Evolutionary conservation across 129 eudicot genomes (phyloP), one percentile per base, ranked within the genome.

Genomic region (Lactuca sativa): DNA sequence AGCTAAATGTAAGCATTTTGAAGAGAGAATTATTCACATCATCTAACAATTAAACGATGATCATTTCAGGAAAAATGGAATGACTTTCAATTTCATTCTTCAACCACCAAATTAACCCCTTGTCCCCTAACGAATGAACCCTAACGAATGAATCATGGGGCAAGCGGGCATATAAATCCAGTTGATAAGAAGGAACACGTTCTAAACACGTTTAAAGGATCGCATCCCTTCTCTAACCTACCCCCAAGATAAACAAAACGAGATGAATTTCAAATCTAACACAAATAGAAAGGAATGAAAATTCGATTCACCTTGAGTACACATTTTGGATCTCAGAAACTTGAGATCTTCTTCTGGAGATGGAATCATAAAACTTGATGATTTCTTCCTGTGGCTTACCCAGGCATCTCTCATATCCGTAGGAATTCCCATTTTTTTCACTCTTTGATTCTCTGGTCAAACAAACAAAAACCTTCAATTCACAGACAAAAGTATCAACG

Each of bases 291-390:
- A 31, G 11, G 18, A 21, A 65, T 7, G 3, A 5, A 36, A 59
- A 25, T 4, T 6, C 31, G 61, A 53, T 9, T 41, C 4, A 90
- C 97, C 97, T 76, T 81, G 89, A 70, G 95, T 85, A 73, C 95
- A 90, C 77, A 76, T 70, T 49, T 76, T 64, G 5, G 92, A 70
- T 51, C 85, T 71, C 16, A 70, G 78, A 72, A 70, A 33, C 74
- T 75, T 87, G 48, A 81, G 82, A 25, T 90, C 95, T 68, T 90
- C 97, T 37, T 67, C 70, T 17, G 97, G 95, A 55, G 97, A 81
- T 33, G 80, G 77, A 69, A 87, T 87, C 75, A 73, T 58, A 12
- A 73, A 74, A 73, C 18, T 64, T 25, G 68, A 38, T 4, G 80
- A 62, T 58, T 72, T 75, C 51, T 0, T 71, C 25, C 81, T 69